Evolutionary conservation across 2,329 filamentous ascomycete genomes (phyloP).

Genomic region (Fusarium brachygibbosum): DNA sequence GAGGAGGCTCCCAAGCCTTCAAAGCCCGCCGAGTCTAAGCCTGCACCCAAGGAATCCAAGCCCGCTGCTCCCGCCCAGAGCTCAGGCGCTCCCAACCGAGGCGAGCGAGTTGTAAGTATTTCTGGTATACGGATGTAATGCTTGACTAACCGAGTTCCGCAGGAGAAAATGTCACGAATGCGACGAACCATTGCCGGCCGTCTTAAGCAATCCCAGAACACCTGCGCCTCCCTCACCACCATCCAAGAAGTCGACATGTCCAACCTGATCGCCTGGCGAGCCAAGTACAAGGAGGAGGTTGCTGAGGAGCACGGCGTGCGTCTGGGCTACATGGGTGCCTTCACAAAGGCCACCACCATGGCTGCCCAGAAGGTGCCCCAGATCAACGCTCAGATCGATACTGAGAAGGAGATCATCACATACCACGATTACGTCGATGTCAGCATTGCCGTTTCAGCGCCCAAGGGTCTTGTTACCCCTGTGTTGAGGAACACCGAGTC

Average conservation of each 20-base stretch:
- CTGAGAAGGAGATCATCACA: constrained; percentile 70
- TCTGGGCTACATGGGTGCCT: constrained; percentile 81
- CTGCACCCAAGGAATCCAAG: constrained; percentile 35
- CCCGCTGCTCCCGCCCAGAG: constrained; percentile 24
- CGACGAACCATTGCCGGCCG: constrained; percentile 80
- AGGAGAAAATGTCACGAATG: constrained; percentile 71
- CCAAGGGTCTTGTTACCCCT: constrained; percentile 79
- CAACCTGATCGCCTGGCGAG: constrained; percentile 73
- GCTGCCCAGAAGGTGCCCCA: constrained; percentile 77
- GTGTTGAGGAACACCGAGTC: constrained; percentile 77
- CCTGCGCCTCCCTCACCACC: constrained; percentile 79
- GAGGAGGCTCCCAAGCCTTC: constrained; percentile 31
- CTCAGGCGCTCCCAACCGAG: constrained; percentile 24
- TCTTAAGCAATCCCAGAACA: constrained; percentile 76
- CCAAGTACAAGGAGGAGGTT: constrained; percentile 72
- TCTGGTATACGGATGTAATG: fast-evolving
- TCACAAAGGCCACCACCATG: constrained; percentile 77
- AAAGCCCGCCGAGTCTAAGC: constrained; percentile 36
- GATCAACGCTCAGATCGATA: constrained; percentile 72
- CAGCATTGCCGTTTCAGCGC: constrained; percentile 79
- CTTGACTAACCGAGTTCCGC: not conserved
- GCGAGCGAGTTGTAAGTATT: constrained; percentile 43
- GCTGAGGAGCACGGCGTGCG: constrained; percentile 50
- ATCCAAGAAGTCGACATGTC: constrained; percentile 62
- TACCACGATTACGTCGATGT: constrained; percentile 78